Base-by-base conservation (phyloP, 1,139 yeast genomes). In the Hanseniaspora sp. region DNA sequence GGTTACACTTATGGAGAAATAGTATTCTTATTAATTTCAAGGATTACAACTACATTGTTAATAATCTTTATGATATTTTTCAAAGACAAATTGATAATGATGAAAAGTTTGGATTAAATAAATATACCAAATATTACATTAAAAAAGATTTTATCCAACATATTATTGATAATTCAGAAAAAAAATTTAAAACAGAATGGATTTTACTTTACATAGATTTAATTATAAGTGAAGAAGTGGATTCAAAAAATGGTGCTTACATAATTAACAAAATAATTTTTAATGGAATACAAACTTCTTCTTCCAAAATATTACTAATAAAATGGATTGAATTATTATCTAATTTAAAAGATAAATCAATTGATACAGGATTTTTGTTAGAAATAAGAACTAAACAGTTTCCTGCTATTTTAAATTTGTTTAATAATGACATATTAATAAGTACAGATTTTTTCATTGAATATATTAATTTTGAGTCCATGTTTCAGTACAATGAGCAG, bases 391-490 rank as follows among this genome's bases (percentile, higher is more conserved):
- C 13, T 18, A 17, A 9, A 42, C 48, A 49, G 13, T 49, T 49
- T 28, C 17, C 34, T 12, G 23, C 17, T 12, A 37, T 49, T 8
- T 11, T 49, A n/a, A 31, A 35, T 17, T 12, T 28, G 29, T 49
- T 37, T 30, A 12, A 11, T 30, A 39, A 46, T 12, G 68, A 71
- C 53, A 67, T 67, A 46, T 61, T 59, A 58, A 67, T 60, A 31
- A 80, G 77, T 59, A 73, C 79, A 15, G 67, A 69, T 7, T 72
- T 77, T 59, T 90, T 83, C 63, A 60, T 65, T 1, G 61, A 63
- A 13, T 67, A 76, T 12, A 73, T 74, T 2, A 83, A 83, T 59
- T 67, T 69, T 35, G 69, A 67, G 6, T 37, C 38, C n/a, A 37
- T 7, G n/a, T 49, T 37, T 9, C 2, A 6, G n/a, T 33, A 34